A percentile compares a stretch with the other conserved stretches of the same genome.
These are phyloP conservation scores for Termitomyces sp. DNA, from an alignment of 768 basidiomycete species.

Conservation along the genomic window DNA sequence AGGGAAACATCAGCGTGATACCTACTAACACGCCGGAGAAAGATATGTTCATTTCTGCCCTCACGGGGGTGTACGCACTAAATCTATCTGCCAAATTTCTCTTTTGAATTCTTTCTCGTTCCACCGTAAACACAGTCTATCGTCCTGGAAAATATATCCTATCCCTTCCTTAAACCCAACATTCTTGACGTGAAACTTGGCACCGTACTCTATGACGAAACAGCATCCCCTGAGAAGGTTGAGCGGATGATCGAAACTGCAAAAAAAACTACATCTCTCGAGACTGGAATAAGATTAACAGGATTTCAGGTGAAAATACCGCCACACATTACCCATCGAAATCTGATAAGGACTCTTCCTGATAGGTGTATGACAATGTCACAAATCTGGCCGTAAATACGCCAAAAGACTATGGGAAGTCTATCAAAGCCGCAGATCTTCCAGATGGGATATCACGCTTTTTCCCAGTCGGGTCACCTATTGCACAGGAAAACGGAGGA, in stretches of 20 bases:
- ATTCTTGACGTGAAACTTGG: constrained; percentile 94
- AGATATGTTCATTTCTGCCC: constrained; percentile 14
- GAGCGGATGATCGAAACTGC: constrained; percentile 73
- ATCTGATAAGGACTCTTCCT: neutral
- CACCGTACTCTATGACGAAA: constrained; percentile 76
- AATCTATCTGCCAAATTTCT: neutral
- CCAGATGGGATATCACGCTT: constrained; percentile 73
- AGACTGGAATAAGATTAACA: constrained; percentile 78
- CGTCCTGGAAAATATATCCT: constrained; percentile 80
- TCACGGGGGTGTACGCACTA: neutral
- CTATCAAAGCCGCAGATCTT: constrained; percentile 63
- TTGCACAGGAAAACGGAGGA: constrained; percentile 1
- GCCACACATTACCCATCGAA: neutral
- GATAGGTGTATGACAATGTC: constrained; percentile 67
- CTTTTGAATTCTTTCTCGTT: neutral
- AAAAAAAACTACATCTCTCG: constrained; percentile 60
- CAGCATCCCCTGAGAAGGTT: constrained; percentile 65
- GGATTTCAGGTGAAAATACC: constrained; percentile 73
- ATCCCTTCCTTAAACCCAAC: constrained; percentile 74
- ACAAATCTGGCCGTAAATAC: constrained; percentile 53
- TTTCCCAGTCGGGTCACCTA: constrained; percentile 51
- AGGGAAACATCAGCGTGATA: constrained; percentile 13
- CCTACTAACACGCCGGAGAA: constrained; percentile 10
- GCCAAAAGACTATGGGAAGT: constrained; percentile 74
- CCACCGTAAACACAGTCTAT: constrained; percentile 48